Base-by-base conservation (phyloP, 1,284 basidiomycete genomes). In the Prillingera fragicola region DNA sequence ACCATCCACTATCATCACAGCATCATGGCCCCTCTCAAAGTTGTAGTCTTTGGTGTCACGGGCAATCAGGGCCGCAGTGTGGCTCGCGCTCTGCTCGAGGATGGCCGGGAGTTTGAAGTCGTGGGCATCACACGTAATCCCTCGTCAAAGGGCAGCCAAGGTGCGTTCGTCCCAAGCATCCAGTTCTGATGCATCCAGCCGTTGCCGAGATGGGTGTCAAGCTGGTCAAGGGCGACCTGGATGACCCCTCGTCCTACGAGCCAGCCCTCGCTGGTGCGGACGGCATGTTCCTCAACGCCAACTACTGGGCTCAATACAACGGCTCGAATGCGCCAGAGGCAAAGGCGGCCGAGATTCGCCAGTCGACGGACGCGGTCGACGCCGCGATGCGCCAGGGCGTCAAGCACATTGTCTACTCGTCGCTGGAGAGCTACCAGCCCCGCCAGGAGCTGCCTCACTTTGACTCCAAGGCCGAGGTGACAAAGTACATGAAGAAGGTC, bases 371-470 rank as follows among this genome's bases (percentile, higher is more conserved):
- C 3, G 52, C 57, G 8, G 43, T 59, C 19, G 54, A 60, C 29
- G 58, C 57, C 12, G 54, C 50, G 21, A 33, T 43, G 29, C 41
- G 43, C 10, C 57, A 52, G 2, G 57, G 57, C 25, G 47, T 62
- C 32, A 50, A 58, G 40, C 63, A 63, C 37, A 51, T 66, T 23
- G 56, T 66, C 15, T 64, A 59, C 38, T 59, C 59, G 4, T 52
- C 54, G 7, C 54, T 66, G 40, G 59, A 63, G 36, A 38, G 47
- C 15, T 49, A 50, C 29, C 38, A 48, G 10, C 43, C 35, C 21
- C 40, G 39, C 14, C 38, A 43, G 31, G 26, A 52, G 15, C 43
- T 55, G 12, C 51, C 55, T 14, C 61, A 64, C 27, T 60, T 48
- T 31, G 56, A 57, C 29, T 50, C 59, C 36, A 68, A 66, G 47